Evolutionary conservation across 2,329 filamentous ascomycete genomes (phyloP).

Genomic region (Rutstroemia sp.): DNA sequence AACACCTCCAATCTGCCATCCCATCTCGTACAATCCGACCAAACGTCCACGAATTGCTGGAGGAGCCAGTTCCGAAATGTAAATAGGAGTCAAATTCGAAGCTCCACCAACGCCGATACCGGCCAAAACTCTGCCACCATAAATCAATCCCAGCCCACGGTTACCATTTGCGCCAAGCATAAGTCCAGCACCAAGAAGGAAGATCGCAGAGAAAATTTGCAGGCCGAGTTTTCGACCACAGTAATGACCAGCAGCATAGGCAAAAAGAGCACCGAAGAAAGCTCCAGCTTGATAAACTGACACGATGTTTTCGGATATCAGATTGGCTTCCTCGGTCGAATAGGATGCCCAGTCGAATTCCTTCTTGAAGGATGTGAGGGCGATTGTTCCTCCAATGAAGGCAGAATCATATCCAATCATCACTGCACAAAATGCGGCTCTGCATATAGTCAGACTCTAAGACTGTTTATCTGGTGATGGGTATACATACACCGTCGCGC

Average conservation of each 20-base stretch:
- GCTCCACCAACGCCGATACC: slow-evolving; percentile 22
- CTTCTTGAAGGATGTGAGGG: slow-evolving; percentile 18
- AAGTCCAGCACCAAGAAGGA: slow-evolving; percentile 62
- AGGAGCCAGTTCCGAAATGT: slow-evolving; percentile 53
- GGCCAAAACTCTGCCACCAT: slow-evolving; percentile 20
- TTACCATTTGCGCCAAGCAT: slow-evolving; percentile 49
- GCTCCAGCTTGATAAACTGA: slow-evolving; percentile 25
- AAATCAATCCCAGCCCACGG: slow-evolving; percentile 10
- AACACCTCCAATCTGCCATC: slow-evolving; percentile 56
- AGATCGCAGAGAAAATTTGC: slow-evolving; percentile 52
- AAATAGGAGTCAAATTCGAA: slow-evolving; percentile 56
- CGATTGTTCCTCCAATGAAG: slow-evolving; percentile 22
- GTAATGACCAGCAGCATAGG: slow-evolving; percentile 5
- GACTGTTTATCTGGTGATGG: slow-evolving; percentile 8
- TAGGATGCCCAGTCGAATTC: slow-evolving; percentile 20
- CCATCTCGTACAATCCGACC: slow-evolving; percentile 60
- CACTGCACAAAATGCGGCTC: slow-evolving; percentile 49
- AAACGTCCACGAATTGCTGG: slow-evolving; percentile 36
- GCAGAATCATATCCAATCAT: slow-evolving; percentile 31
- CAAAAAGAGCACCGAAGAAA: slow-evolving; percentile 15
- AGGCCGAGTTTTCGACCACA: slow-evolving; percentile 37
- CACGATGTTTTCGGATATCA: slow-evolving; percentile 22
- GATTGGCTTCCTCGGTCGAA: slow-evolving; percentile 12
- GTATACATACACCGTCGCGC: slow-evolving; percentile 15
- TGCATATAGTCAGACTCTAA: neutral